phyloP scores from a whole-genome alignment of 1,284 basidiomycete species.

The Leccinum subrobustum region DNA sequence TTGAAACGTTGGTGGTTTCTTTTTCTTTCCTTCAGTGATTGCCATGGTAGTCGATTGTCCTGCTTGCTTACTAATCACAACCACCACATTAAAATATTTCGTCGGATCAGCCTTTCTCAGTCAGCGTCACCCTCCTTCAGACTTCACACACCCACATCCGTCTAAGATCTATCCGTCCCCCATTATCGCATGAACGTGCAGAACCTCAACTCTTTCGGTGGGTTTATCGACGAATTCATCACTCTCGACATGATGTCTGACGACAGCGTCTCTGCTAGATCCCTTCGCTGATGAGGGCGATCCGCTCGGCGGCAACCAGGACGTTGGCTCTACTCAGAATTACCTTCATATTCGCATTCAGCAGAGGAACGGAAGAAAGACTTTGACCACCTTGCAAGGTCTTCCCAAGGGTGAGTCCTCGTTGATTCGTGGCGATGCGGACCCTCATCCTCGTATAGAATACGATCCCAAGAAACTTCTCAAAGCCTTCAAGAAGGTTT shows the following conservation, averaged over 20 bases:
- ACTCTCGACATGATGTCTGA: conserved; percentile 10
- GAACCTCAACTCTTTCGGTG: conserved; percentile 82
- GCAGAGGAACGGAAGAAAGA: conserved; percentile 99
- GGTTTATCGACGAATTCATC: conserved; percentile 35
- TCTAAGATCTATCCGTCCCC: conserved; percentile 38
- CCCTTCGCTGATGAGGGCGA: conserved; percentile 93
- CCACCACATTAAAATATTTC: conserved; percentile 27
- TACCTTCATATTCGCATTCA: conserved; percentile 98
- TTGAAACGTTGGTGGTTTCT: conserved; percentile 66
- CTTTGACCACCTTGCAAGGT: conserved; percentile 96
- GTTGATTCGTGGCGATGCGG: conserved; percentile 10
- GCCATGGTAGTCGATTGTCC: conserved; percentile 8
- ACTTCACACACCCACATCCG: conserved; percentile 48
- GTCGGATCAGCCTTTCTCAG: conserved; percentile 7
- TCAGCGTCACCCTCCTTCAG: conserved; percentile 18
- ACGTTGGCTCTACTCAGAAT: conserved; percentile 81
- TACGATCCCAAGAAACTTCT: conserved; percentile 98
- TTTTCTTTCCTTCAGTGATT: conserved; percentile 31
- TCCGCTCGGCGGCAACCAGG: conserved; percentile 68
- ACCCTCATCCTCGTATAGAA: conserved; percentile 50
- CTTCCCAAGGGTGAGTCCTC: conserved; percentile 84
- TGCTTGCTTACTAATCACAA: conserved; percentile 29
- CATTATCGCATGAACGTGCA: conserved; percentile 87
- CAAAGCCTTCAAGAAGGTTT: conserved; percentile 97
- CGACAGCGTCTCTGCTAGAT: conserved; percentile 49